phyloP scores from a whole-genome alignment of 108 stramenopile genomes.

The Ochromonas danica region DNA sequence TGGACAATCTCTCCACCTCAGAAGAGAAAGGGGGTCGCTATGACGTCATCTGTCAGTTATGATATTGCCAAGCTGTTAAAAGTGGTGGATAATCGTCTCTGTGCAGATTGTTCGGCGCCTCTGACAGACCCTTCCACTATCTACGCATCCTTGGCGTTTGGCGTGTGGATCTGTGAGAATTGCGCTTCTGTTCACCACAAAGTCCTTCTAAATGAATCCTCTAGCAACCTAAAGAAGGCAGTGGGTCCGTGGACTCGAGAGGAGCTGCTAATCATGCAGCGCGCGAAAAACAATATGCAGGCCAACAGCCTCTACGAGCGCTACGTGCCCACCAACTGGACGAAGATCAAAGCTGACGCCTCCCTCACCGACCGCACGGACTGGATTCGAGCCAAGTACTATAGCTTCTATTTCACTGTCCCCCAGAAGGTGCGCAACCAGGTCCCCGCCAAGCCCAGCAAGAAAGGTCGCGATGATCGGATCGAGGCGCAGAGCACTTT shows the following conservation, averaged over 20 bases:
- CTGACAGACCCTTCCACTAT: background rate
- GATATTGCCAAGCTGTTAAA: background rate
- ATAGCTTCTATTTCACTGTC: background rate
- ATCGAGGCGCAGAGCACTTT: constrained; percentile 34
- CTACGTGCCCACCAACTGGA: constrained; percentile 51
- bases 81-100: constrained; percentile 8
- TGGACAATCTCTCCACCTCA: too few species aligned
- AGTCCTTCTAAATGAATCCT: background rate
- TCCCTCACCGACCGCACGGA: constrained; percentile 23
- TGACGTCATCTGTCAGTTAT: background rate
- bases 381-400: constrained; percentile 53
- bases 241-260: constrained; percentile 4
- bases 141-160: constrained; percentile 1
- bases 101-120: constrained; percentile 29
- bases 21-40: too few species aligned
- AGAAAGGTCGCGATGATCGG: background rate
- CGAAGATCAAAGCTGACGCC: constrained; percentile 47
- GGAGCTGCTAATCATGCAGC: background rate
- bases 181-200: constrained; percentile 2
- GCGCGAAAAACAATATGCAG: background rate
- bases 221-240: background rate
- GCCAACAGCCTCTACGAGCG: constrained; percentile 49
- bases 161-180: constrained; percentile 26
- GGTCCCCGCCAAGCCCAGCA: background rate
- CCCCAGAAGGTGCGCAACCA: background rate